A percentile compares a stretch with the other conserved stretches of the same genome.
Conservation (phyloP, 192 early-diverging fungal species). For the Borealophlyctis nickersoniae region DNA sequence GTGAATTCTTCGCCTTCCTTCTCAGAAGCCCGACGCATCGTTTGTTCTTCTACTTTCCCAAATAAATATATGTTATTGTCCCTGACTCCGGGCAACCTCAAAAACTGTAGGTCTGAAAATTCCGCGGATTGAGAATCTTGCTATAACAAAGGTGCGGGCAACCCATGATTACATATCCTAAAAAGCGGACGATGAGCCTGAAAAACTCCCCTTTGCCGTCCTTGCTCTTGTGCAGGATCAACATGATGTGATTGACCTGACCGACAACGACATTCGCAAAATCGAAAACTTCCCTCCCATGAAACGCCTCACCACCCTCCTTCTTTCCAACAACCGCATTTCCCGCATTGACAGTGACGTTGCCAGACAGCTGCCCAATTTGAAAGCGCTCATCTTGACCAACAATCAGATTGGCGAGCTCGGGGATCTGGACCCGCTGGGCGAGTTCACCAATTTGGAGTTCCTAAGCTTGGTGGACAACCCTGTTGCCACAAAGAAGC, state of each 20-base stretch:
- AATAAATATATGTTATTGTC: neutral
- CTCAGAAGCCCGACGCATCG: no score
- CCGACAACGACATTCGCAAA: slow-evolving; percentile 83
- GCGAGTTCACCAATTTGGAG: slow-evolving; percentile 39
- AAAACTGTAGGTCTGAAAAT: slow-evolving; percentile 71
- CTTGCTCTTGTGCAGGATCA: slow-evolving; percentile 57
- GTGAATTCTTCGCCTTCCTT: no score
- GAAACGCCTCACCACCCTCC: slow-evolving; percentile 66
- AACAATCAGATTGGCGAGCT: slow-evolving; percentile 85
- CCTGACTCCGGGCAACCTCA: neutral
- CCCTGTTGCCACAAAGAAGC: slow-evolving; percentile 75
- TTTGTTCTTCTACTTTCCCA: no score
- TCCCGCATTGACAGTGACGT: slow-evolving; percentile 69
- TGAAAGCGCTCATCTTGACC: slow-evolving; percentile 77
- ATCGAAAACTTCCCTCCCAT: slow-evolving; percentile 88
- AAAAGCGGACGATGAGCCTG: slow-evolving; percentile 3
- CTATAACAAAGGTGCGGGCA: slow-evolving; percentile 78
- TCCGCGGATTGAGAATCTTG: slow-evolving; percentile 89
- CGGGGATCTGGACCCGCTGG: slow-evolving; percentile 79
- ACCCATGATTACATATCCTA: neutral
- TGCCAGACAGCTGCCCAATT: slow-evolving; percentile 66
- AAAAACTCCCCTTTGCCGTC: neutral
- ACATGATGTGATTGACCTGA: slow-evolving; percentile 90
- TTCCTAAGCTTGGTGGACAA: slow-evolving; percentile 82
- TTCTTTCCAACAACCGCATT: slow-evolving; percentile 89